Evolutionary conservation across 495 filamentous ascomycete species (phyloP).

Genomic region (Xylaria telfairii): DNA sequence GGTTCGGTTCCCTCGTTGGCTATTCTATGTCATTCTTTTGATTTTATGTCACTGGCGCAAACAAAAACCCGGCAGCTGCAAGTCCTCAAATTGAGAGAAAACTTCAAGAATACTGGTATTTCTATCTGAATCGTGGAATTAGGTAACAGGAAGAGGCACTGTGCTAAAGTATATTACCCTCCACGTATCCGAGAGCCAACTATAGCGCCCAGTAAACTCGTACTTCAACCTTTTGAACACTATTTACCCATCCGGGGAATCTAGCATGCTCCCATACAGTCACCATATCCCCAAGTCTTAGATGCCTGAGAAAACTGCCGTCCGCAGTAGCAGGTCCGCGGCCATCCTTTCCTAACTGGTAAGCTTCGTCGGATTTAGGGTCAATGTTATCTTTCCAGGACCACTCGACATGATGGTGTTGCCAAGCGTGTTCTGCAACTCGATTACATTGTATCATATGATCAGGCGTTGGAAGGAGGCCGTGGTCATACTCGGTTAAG

Average conservation of each 20-base stretch:
- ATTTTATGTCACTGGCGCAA: not conserved
- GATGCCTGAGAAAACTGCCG: slow-evolving; percentile 60
- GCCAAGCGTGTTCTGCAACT: slow-evolving; percentile 38
- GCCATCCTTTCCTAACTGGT: slow-evolving; percentile 48
- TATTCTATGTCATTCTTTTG: not conserved
- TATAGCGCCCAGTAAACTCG: slow-evolving; percentile 69
- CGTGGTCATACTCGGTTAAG: slow-evolving; percentile 39
- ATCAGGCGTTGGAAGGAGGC: slow-evolving; percentile 47
- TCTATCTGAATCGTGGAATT: not conserved
- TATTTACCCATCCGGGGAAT: slow-evolving; percentile 68
- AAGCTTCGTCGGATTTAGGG: slow-evolving; percentile 51
- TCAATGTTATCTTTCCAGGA: slow-evolving; percentile 55
- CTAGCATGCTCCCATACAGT: slow-evolving; percentile 69
- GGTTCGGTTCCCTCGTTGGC: not conserved
- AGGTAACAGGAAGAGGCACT: not conserved
- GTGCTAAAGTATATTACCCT: not conserved
- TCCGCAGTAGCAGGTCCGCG: slow-evolving; percentile 61
- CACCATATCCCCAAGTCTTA: slow-evolving; percentile 69
- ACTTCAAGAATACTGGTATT: not conserved
- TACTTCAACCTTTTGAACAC: slow-evolving; percentile 61
- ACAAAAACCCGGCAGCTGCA: not conserved
- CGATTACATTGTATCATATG: slow-evolving; percentile 62
- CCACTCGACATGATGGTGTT: slow-evolving; percentile 63
- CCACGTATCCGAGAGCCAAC: slow-evolving; percentile 16
- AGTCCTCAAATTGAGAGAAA: not conserved